These are phyloP conservation scores for Schizosaccharomyces japonicus DNA, from an alignment of 805 yeast genomes.

Conservation along the genomic window DNA sequence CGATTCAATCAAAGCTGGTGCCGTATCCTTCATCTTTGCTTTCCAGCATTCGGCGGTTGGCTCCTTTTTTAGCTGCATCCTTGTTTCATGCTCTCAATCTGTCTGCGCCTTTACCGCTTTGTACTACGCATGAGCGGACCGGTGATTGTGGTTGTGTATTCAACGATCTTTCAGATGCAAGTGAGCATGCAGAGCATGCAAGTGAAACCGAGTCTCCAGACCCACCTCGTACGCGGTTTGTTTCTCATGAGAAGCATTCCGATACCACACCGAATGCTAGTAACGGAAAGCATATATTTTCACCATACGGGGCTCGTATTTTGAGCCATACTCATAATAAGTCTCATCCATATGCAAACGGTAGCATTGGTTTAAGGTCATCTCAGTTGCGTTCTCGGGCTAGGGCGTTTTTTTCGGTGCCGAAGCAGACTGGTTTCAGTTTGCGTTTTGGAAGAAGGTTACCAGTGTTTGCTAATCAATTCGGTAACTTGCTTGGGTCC, in stretches of 20 bases:
- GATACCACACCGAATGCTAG: no score
- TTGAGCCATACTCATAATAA: no score
- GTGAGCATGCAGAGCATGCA: background rate
- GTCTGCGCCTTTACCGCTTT: background rate
- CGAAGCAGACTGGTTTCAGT: no score
- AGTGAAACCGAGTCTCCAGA: background rate
- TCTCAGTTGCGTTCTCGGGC: no score
- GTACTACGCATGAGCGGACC: background rate
- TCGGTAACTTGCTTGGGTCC: no score
- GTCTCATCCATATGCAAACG: no score
- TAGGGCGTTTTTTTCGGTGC: no score
- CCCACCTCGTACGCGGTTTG: background rate
- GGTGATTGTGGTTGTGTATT: background rate
- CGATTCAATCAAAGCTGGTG: conserved; percentile 14
- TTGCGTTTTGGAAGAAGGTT: no score
- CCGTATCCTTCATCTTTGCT: conserved; percentile 15
- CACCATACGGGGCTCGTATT: no score
- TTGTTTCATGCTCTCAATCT: background rate
- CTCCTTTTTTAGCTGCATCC: conserved; percentile 15
- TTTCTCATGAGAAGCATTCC: background rate
- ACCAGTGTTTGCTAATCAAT: no score
- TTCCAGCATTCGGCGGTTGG: conserved; percentile 10
- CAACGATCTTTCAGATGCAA: background rate
- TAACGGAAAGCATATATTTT: no score
- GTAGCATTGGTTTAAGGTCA: no score